Evolutionary conservation across 129 eudicot species (phyloP).

Genomic region (Flaveria ramosissima): DNA sequence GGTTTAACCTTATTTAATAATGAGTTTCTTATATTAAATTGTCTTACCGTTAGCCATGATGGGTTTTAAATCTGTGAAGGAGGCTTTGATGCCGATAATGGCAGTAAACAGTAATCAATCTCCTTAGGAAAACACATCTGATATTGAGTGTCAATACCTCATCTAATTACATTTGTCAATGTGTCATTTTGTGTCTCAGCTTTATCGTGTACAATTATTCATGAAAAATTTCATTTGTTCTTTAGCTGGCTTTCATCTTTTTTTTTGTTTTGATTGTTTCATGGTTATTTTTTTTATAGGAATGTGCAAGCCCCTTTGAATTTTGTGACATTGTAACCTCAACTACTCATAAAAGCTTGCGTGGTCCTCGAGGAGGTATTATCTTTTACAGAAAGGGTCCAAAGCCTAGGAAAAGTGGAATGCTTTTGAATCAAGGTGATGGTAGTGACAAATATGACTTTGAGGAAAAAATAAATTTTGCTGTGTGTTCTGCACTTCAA

Average conservation of each 20-base stretch:
- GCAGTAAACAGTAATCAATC: not conserved
- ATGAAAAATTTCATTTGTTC: not conserved
- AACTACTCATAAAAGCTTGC: slow-evolving; percentile 95
- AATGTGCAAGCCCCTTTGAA: slow-evolving; percentile 89
- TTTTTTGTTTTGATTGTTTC: too few relatives aligned
- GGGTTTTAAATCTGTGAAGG: not conserved
- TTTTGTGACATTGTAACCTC: slow-evolving; percentile 93
- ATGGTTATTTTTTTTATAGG: slow-evolving; percentile 46
- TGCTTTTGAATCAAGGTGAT: slow-evolving; percentile 74
- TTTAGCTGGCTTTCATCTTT: too few relatives aligned
- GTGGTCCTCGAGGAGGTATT: slow-evolving; percentile 99
- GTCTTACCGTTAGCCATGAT: not conserved
- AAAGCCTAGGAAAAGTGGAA: slow-evolving; percentile 70
- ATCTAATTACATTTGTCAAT: not conserved
- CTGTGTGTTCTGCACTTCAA: slow-evolving; percentile 95
- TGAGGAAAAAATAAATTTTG: slow-evolving; percentile 90
- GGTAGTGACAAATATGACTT: slow-evolving; percentile 76
- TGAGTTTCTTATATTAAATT: slow-evolving; percentile 10
- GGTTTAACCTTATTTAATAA: not conserved
- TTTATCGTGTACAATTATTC: not conserved
- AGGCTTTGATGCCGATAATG: not conserved
- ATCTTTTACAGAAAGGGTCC: slow-evolving; percentile 85
- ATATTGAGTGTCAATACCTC: slow-evolving; percentile 1
- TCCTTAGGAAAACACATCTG: not conserved
- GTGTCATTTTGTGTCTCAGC: not conserved